Percentiles rank a stretch among this genome's conserved stretches.
Conservation (phyloP, 176 grass and related monocot species). For the Ensete glaucum region DNA sequence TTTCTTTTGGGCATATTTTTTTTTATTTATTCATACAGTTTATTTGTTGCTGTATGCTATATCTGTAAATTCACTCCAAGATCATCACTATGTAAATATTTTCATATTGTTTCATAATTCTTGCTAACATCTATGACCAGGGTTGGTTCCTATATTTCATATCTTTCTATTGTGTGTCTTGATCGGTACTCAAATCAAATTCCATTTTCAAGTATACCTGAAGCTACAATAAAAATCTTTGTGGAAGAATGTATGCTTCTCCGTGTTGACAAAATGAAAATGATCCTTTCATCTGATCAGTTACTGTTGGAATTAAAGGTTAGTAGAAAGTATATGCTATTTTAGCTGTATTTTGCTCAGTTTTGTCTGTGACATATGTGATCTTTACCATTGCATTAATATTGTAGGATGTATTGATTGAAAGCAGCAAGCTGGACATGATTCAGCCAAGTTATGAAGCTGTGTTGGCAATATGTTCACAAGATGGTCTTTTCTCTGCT, state of each 20-base stretch:
- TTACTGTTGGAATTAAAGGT: not conserved
- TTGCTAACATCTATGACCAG: not conserved
- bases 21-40: too few species aligned
- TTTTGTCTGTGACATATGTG: not conserved
- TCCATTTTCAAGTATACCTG: not conserved
- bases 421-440: not conserved
- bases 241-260: not conserved
- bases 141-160: conserved; percentile 2
- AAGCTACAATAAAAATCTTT: not conserved
- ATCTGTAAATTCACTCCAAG: too few species aligned
- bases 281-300: not conserved
- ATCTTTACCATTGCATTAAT: not conserved
- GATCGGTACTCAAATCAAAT: not conserved
- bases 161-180: not conserved
- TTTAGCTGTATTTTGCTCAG: not conserved
- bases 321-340: not conserved
- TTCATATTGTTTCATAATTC: not conserved
- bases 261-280: not conserved
- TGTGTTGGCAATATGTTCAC: not conserved
- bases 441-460: not conserved
- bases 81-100: not conserved
- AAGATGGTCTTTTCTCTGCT: too few species aligned
- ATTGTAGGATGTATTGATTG: not conserved
- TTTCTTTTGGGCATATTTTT: too few species aligned
- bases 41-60: too few species aligned